Percentiles rank a stretch among this genome's conserved stretches.
These are phyloP conservation scores for Ascochyta koolunga DNA, from an alignment of 2,329 filamentous ascomycete species.

Conservation along the genomic window DNA sequence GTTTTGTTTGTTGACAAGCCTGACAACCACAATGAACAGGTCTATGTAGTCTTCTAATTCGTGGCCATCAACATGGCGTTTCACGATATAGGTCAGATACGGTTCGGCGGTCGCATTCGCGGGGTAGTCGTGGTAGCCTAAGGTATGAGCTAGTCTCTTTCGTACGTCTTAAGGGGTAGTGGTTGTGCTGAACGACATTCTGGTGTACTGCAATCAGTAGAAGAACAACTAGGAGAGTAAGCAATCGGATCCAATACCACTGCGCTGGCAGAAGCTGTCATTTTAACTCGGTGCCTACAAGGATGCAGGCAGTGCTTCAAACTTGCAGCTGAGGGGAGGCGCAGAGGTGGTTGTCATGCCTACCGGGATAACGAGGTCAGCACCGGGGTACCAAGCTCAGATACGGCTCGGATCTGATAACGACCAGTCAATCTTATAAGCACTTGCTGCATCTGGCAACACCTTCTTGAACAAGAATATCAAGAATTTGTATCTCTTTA, in stretches of 20 bases:
- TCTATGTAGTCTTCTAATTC: slow-evolving; percentile 15
- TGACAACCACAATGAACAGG: slow-evolving; percentile 23
- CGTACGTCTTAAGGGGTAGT: neutral
- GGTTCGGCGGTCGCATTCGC: slow-evolving; percentile 14
- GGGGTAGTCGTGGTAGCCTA: slow-evolving; percentile 19
- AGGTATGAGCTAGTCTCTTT: slow-evolving; percentile 16
- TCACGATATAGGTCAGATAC: slow-evolving; percentile 29
- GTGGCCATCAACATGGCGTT: slow-evolving; percentile 14
- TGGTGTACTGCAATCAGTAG: neutral
- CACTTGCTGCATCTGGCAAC: neutral
- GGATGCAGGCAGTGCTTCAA: neutral
- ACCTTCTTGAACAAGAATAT: neutral
- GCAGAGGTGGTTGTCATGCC: neutral
- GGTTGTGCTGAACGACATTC: neutral
- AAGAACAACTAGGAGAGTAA: neutral
- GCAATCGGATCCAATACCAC: neutral
- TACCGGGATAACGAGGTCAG: neutral
- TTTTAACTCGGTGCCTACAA: neutral
- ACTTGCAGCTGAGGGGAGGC: neutral
- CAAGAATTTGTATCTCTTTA: neutral
- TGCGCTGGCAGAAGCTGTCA: neutral
- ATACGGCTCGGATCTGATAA: slow-evolving; percentile 15
- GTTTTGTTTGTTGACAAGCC: no score
- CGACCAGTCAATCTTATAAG: slow-evolving; percentile 6
- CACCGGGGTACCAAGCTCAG: neutral